Evolutionary conservation across 2,329 filamentous ascomycete species (phyloP), one percentile per base, ranked within the genome.

Genomic region (Nemania bipapillata): DNA sequence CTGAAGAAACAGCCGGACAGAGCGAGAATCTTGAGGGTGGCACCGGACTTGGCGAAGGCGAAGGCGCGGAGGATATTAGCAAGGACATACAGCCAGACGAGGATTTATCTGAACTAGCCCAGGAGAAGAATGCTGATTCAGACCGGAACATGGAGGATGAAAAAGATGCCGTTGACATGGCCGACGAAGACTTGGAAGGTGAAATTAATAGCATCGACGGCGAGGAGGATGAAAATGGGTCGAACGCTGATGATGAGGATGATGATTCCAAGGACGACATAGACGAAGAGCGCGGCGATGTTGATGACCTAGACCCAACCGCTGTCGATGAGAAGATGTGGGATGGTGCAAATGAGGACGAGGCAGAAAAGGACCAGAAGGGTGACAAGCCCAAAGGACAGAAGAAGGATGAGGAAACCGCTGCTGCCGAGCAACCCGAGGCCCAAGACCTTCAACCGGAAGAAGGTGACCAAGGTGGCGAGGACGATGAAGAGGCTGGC

Each of bases 301-400:
- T 98, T 11, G 93, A 97, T 81, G 93, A 97, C 75, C 84, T 97
- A 49, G 95, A 97, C 74, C 91, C 93, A 12, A 92, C 90, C 17
- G 92, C 95, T 22, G 92, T 98, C 1, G 96, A 99, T 78, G 96
- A 99, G 82, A 99, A 98, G 84, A 94, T 98, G 87, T 99, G 96
- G 96, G 94, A 99, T 80, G 94, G 94, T 45, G 90, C 90, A 53
- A 90, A 91, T 61, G 90, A 93, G 50, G 87, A 94, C 52, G 89
- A 94, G 55, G 90, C 92, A 1, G 91, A 95, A 55, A 96, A 96
- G 73, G 92, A 97, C 52, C 91, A 93, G 76, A 85, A 93, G 76
- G 90, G 89, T 5, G 89, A 94, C 63, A 86, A 93, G 67, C 83
- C 91, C 22, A 90, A 92, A 75, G 90, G 90, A 0, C 85, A 91